Evolutionary conservation across 2,329 filamentous ascomycete species (phyloP), one percentile per base, ranked within the genome.

Genomic region (Waltergamsia citrina): DNA sequence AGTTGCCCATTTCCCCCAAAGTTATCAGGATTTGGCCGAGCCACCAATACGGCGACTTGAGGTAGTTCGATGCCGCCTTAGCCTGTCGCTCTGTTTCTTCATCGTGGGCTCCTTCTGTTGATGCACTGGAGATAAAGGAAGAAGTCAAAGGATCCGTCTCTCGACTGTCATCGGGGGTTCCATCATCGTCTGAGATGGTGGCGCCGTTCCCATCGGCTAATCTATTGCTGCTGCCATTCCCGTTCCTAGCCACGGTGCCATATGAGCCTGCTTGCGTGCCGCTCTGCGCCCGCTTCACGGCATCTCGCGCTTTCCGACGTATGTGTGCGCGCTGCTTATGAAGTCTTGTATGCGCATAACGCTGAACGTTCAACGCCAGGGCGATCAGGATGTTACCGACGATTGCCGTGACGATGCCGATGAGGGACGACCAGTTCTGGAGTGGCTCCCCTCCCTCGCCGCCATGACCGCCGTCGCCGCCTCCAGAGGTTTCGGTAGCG

Each of bases 41-140:
- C 92, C 92, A 98, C 92, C 92, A 98, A 52, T 92, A 95, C 2
- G 87, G 86, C 23, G 87, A 94, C 43, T 77, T 78, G 39, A 98
- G 72, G 56, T 98, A 98, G 37, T 76, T 81, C 37, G 80, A 79
- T 20, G 78, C 49, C 5, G 49, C 51, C 38, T 67, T 63, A 20
- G 26, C 20, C 19, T 22, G 26, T 21, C 26, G 17, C n/a, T 22
- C 33, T 35, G 49, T 51, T 36, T 67, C 63, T 36, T 50, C 43
- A 15, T 56, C 47, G 27, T 54, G 44, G 9, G 46, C 39, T 29
- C 48, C 41, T 18, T 49, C 48, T 17, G 43, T 43, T 15, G 46
- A 48, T 12, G 42, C 41, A 36, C 37, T 44, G 11, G 71, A 71
- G 32, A 59, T 60, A 40, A 67, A 65, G 6, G 69, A 72, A 15